Evolutionary conservation across 768 basidiomycete genomes (phyloP), one percentile per base, ranked within the genome.

Genomic region (Grammothele lineata): DNA sequence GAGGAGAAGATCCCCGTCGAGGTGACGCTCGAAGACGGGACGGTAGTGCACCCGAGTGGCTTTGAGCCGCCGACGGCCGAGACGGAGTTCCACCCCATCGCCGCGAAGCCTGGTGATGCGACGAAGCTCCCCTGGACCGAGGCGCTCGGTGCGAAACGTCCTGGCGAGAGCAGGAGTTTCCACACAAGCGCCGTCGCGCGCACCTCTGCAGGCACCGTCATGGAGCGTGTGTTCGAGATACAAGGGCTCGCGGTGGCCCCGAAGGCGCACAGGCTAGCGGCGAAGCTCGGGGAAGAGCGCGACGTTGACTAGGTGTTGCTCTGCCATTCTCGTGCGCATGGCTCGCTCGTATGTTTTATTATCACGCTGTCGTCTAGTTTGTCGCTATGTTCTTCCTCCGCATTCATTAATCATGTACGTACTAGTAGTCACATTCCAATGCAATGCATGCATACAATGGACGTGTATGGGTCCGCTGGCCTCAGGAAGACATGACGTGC

Each of bases 1-100:
- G 55, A 60, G 47, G 56, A 59, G 43, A 63, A 65, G 52, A 58
- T 65, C 8, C 63, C 63, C 5, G 59, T 59, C 18, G 63, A 65
- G 47, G 56, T 60, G 22, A 11, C 23, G 26, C 36, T 47, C 19
- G 30, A 49, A 10, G 50, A 54, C 17, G 57, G 57, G 15, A 48
- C 46, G n/a, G 33, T 54, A 7, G 43, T n/a, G 18, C 57, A 59
- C 43, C 47, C 57, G 14, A 56, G 55, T 17, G 57, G 57, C 1
- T 62, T 62, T 49, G 51, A 56, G n/a, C 62, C 62, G 11, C 62
- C 62, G 6, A 62, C 60, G 3, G 51, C 62, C 2, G 56, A 58
- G 45, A 63, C 60, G 15, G 43, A 54, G 27, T 58, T 58, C 47
- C 54, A 55, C 43, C 57, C 54, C 24, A 39, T 46, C 19, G 50